Percentiles rank a stretch among this genome's conserved stretches.
Evolutionary conservation across 2,329 filamentous ascomycete species (phyloP).

Genomic region (Exophiala xenobiotica): DNA sequence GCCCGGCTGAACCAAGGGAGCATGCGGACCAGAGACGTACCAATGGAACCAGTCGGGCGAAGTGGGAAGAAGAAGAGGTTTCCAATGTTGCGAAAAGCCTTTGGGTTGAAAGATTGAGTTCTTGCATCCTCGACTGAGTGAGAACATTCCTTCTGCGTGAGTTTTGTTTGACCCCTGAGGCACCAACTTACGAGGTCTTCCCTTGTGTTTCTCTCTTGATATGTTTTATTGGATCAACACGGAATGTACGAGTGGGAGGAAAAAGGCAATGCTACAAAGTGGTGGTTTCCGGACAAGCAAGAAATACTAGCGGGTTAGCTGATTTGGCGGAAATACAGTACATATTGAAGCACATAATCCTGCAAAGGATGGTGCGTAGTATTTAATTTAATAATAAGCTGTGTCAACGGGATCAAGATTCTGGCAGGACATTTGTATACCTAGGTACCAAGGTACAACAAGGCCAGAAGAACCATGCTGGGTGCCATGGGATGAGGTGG

Average conservation of each 20-base stretch:
- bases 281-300: no score
- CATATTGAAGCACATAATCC: neutral
- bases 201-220: slow-evolving; percentile 10
- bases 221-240: slow-evolving; percentile 8
- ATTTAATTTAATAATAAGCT: neutral
- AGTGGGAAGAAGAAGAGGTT: slow-evolving; percentile 48
- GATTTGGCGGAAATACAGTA: neutral
- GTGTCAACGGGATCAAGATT: no score
- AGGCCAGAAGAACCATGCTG: no score
- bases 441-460: no score
- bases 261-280: neutral
- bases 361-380: neutral
- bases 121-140: no score
- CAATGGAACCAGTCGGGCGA: slow-evolving; percentile 26
- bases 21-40: slow-evolving; percentile 20
- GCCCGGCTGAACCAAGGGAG: slow-evolving; percentile 22
- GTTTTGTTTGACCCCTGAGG: no score
- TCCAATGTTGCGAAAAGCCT: slow-evolving; percentile 44
- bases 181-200: neutral
- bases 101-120: slow-evolving; percentile 41
- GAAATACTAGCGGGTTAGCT: neutral
- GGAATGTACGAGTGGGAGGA: slow-evolving; percentile 1
- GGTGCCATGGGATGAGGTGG: no score
- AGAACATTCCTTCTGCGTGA: no score
- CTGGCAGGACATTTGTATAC: no score